Base-by-base conservation (phyloP, 2,329 filamentous ascomycete genomes). In the Rachicladosporium sp. region DNA sequence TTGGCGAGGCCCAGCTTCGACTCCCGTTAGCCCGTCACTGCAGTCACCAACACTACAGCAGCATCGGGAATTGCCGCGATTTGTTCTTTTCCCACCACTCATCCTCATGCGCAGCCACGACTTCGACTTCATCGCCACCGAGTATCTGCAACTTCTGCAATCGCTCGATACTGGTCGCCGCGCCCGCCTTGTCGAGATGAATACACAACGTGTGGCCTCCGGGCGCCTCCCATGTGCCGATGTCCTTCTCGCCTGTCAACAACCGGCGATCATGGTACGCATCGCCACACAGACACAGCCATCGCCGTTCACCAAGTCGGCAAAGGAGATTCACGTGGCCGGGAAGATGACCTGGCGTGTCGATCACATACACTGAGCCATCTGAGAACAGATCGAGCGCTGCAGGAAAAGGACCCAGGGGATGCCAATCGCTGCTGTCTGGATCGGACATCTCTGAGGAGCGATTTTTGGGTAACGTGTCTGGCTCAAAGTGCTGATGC, bases 211-310 rank as follows among this genome's bases (percentile, higher is more conserved):
- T 33, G 3, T 60, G 58, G 1, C 69, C 69, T 13, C 53, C 55
- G 2, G 60, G 61, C 45, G 70, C 65, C 35, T 65, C 58, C 53
- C 69, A 74, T 38, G 65, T 52, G 2, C 69, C 72, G 38, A 76
- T 69, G 0, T 58, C 65, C 45, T 63, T 70, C 50, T 74, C 69
- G 0, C 69, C 69, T 1, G 55, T 65, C 50, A 75, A 50, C 2
- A 75, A 61, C 31, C 71, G 51, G 1, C 55, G 54, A 49, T 75
- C 69, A 46, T 76, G 72, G 43, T 67, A 75, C 27, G 66, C 66
- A 48, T 76, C 71, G 0, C 70, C 71, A 6, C 63, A 67, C 0
- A 76, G 61, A 47, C 67, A 69, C 1, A 71, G 56, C 58, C 67
- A 72, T 31, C 59, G 61, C 23, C 23, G 23, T 33, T 47, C 40